Evolutionary conservation across 2,329 filamentous ascomycete species (phyloP).

Genomic region (Pezicula rhizophila): DNA sequence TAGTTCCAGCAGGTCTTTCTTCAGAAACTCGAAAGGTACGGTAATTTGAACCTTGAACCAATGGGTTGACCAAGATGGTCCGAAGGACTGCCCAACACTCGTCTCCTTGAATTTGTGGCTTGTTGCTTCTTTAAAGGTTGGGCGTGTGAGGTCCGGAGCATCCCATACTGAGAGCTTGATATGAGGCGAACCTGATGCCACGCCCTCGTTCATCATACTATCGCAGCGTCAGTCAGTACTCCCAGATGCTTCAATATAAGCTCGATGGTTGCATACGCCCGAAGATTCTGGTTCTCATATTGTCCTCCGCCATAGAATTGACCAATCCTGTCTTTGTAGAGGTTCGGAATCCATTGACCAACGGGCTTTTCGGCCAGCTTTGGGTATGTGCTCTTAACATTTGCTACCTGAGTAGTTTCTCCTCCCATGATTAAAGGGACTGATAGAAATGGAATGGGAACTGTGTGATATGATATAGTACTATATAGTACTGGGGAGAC

Average conservation of each 20-base stretch:
- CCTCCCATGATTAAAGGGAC: constrained; percentile 25
- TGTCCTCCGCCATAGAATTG: constrained; percentile 77
- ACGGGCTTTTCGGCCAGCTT: constrained; percentile 37
- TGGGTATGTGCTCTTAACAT: constrained; percentile 25
- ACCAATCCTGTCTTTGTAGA: constrained; percentile 77
- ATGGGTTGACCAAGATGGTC: constrained; percentile 94
- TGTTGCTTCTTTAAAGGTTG: constrained; percentile 80
- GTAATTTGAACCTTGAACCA: constrained; percentile 87
- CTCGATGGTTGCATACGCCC: constrained; percentile 49
- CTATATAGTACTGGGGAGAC: too few relatives aligned
- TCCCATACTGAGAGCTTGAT: constrained; percentile 84
- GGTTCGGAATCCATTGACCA: constrained; percentile 75
- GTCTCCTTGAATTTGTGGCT: constrained; percentile 69
- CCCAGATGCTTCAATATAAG: constrained; percentile 6
- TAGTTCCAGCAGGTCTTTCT: constrained; percentile 83
- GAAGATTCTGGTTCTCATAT: constrained; percentile 69
- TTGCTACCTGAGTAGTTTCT: constrained; percentile 20
- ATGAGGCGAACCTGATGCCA: constrained; percentile 61
- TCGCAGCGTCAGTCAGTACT: constrained; percentile 5
- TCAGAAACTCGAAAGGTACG: constrained; percentile 63
- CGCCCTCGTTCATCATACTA: constrained; percentile 68
- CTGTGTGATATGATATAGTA: too few relatives aligned
- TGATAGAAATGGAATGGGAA: too few relatives aligned
- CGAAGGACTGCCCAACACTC: constrained; percentile 71
- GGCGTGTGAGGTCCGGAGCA: constrained; percentile 71